phyloP scores from a whole-genome alignment of 257 asterid species.

The Parsonsia alboflavescens region DNA sequence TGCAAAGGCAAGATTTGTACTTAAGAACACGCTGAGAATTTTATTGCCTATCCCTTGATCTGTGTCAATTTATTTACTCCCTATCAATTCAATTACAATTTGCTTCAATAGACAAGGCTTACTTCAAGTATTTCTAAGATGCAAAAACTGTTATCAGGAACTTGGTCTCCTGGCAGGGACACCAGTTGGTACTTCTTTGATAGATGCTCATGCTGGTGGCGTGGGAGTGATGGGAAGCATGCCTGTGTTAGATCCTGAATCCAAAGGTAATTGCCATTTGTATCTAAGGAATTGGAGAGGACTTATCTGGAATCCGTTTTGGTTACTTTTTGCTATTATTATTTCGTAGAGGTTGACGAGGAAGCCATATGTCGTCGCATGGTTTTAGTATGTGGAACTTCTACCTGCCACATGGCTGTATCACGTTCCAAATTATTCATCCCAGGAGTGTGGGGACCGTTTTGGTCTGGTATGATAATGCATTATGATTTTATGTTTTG shows the following conservation, averaged over 20 bases:
- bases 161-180: conserved; percentile 78
- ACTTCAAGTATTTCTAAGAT: conserved; percentile 18
- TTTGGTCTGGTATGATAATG: conserved; percentile 78
- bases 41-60: conserved; percentile 20
- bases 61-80: conserved; percentile 13
- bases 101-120: conserved; percentile 9
- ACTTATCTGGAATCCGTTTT: neutral
- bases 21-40: conserved; percentile 15
- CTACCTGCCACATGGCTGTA: conserved; percentile 95
- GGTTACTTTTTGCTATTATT: conserved; percentile 12
- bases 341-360: conserved; percentile 49
- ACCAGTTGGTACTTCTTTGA: conserved; percentile 90
- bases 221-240: conserved; percentile 93
- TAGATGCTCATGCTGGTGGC: conserved; percentile 99
- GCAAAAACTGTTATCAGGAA: conserved; percentile 51
- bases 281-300: conserved; percentile 5
- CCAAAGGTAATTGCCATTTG: conserved; percentile 42
- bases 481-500: neutral
- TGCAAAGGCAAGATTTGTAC: conserved; percentile 73
- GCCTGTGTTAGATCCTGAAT: conserved; percentile 38
- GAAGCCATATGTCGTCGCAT: conserved; percentile 75
- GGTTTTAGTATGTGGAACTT: conserved; percentile 99
- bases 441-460: conserved; percentile 99
- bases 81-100: neutral
- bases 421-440: conserved; percentile 73